These are phyloP conservation scores for Amanita phalloides DNA, from an alignment of 768 basidiomycete genomes.

Conservation along the genomic window DNA sequence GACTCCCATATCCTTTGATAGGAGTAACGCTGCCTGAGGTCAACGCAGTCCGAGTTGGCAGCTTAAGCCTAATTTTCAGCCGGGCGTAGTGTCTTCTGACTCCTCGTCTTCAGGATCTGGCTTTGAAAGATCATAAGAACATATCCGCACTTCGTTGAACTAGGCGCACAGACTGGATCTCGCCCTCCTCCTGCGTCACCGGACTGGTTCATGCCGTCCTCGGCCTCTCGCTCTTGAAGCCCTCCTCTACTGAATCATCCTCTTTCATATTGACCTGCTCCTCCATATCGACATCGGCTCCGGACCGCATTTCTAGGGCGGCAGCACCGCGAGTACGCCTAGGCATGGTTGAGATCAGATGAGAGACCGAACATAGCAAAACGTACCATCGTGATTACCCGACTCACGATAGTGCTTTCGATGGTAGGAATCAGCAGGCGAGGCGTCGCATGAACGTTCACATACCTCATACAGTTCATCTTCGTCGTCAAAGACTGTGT, in stretches of 20 bases:
- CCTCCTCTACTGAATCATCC: constrained; percentile 28
- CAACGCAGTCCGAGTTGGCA: constrained; percentile 27
- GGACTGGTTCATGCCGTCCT: constrained; percentile 17
- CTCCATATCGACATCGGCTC: constrained; percentile 19
- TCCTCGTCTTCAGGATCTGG: constrained; percentile 23
- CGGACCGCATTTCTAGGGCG: constrained; percentile 23
- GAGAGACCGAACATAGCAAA: not conserved
- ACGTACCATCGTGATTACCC: too few species aligned
- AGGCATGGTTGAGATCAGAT: constrained; percentile 14
- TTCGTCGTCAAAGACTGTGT: too few species aligned
- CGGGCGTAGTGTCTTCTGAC: constrained; percentile 20
- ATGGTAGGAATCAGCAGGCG: too few species aligned
- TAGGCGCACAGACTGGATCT: constrained; percentile 9
- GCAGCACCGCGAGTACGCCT: constrained; percentile 22
- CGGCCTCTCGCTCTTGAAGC: constrained; percentile 21
- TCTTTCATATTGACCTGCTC: constrained; percentile 18
- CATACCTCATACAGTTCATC: too few species aligned
- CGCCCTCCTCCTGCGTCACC: constrained; percentile 14
- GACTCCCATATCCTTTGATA: constrained; percentile 16
- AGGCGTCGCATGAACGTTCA: too few species aligned
- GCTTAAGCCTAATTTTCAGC: constrained; percentile 53
- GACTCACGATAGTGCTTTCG: too few species aligned
- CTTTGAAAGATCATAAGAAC: not conserved
- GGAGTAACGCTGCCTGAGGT: constrained; percentile 18
- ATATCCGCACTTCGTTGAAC: not conserved